phyloP scores from a whole-genome alignment of 1,139 yeast genomes.

The Taphrina populina region DNA sequence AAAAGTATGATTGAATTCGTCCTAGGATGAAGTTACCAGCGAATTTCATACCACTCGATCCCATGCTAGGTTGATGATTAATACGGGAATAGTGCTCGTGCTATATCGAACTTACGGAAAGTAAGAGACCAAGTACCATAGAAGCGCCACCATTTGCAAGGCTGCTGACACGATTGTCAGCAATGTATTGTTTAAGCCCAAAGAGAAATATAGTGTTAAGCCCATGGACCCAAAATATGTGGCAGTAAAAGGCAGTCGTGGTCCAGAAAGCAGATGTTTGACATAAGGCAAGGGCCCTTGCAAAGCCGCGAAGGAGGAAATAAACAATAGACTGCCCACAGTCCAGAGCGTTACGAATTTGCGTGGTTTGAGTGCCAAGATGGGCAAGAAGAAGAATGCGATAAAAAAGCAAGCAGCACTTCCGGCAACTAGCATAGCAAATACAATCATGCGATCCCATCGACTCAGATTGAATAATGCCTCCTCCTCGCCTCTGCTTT shows the following conservation, averaged over 20 bases:
- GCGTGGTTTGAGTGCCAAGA: conserved; percentile 82
- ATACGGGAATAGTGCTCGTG: conserved; percentile 53
- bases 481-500: conserved; percentile 30
- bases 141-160: conserved; percentile 75
- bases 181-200: conserved; percentile 65
- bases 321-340: conserved; percentile 81
- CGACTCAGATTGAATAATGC: conserved; percentile 30
- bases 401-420: conserved; percentile 75
- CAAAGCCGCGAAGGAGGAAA: conserved; percentile 81
- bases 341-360: conserved; percentile 64
- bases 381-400: conserved; percentile 82
- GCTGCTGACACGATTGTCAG: conserved; percentile 74
- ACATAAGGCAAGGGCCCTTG: conserved; percentile 87
- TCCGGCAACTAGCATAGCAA: conserved; percentile 72
- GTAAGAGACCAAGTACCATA: conserved; percentile 85
- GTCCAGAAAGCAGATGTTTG: conserved; percentile 70
- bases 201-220: conserved; percentile 60
- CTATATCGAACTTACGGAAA: conserved; percentile 67
- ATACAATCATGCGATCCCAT: conserved; percentile 76
- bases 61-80: conserved; percentile 7
- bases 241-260: conserved; percentile 73
- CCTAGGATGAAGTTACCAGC: conserved; percentile 22
- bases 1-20: conserved; percentile 17
- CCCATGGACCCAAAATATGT: conserved; percentile 76
- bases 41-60: conserved; percentile 28